Conservation (phyloP, 768 basidiomycete species). For the Leccinum subgranulosum region DNA sequence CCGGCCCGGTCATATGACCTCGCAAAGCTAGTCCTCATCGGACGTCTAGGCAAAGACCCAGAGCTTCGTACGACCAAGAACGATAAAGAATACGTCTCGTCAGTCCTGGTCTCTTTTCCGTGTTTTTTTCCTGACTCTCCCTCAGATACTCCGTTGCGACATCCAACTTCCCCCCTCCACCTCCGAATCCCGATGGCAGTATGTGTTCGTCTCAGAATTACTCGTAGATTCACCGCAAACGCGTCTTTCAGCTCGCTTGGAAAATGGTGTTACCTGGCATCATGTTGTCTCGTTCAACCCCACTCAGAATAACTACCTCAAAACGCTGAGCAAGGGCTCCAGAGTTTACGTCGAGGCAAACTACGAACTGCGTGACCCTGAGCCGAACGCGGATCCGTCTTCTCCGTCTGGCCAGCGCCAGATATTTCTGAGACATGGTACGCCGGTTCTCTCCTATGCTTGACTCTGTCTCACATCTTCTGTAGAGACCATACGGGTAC, state of each 20-base stretch:
- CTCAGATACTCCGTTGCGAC: constrained; percentile 78
- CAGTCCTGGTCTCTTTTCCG: constrained; percentile 24
- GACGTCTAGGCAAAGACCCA: constrained; percentile 68
- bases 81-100: constrained; percentile 79
- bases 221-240: not conserved
- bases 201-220: constrained; percentile 21
- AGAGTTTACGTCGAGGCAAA: constrained; percentile 80
- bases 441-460: constrained; percentile 9
- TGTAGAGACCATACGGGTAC: constrained; percentile 53
- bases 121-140: not conserved
- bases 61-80: constrained; percentile 64
- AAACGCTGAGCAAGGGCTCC: constrained; percentile 62
- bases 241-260: constrained; percentile 45
- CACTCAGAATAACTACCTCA: constrained; percentile 58
- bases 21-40: constrained; percentile 75
- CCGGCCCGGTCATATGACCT: constrained; percentile 55
- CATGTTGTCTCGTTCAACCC: constrained; percentile 71
- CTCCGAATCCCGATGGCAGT: constrained; percentile 62
- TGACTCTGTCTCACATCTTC: constrained; percentile 4
- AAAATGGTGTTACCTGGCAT: constrained; percentile 68
- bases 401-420: constrained; percentile 75
- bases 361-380: constrained; percentile 74
- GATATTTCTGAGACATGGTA: constrained; percentile 80
- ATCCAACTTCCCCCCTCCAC: constrained; percentile 54
- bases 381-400: constrained; percentile 58